Conservation (phyloP, 345 rosid species). For the Noccaea caerulescens region DNA sequence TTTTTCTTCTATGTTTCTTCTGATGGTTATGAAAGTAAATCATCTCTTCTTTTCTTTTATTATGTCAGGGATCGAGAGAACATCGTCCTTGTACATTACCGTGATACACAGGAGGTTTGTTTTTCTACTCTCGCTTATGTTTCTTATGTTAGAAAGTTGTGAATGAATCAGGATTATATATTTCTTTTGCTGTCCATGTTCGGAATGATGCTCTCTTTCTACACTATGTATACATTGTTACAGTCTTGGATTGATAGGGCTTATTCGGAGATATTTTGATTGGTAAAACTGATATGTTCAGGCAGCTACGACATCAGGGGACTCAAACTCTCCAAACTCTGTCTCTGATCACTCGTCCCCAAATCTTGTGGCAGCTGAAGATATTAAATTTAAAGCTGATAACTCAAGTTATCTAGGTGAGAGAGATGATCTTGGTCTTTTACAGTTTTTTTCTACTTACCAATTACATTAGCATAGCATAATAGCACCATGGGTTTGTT, state of each 20-base stretch:
- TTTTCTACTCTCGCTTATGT: slow-evolving; percentile 20
- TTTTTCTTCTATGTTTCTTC: slow-evolving; percentile 4
- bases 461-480: not conserved
- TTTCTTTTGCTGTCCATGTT: slow-evolving; percentile 20
- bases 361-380: slow-evolving; percentile 56
- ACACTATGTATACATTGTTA: not conserved
- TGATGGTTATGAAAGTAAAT: slow-evolving; percentile 2
- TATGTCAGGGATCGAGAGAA: slow-evolving; percentile 71
- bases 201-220: slow-evolving; percentile 15
- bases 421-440: slow-evolving; percentile 44
- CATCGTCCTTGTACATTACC: slow-evolving; percentile 97
- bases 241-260: slow-evolving; percentile 16
- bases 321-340: slow-evolving; percentile 79
- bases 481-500: not conserved
- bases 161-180: not conserved
- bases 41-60: slow-evolving; percentile 13
- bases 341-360: slow-evolving; percentile 67
- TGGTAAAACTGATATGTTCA: slow-evolving; percentile 51
- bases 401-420: slow-evolving; percentile 44
- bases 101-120: slow-evolving; percentile 95
- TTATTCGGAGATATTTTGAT: slow-evolving; percentile 5
- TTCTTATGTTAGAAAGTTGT: slow-evolving; percentile 22
- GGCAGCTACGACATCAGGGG: slow-evolving; percentile 73
- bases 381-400: slow-evolving; percentile 62
- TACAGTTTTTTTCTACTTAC: not conserved